Conservation (phyloP, 140 eudicot species). For the Oenanthe javanica region DNA sequence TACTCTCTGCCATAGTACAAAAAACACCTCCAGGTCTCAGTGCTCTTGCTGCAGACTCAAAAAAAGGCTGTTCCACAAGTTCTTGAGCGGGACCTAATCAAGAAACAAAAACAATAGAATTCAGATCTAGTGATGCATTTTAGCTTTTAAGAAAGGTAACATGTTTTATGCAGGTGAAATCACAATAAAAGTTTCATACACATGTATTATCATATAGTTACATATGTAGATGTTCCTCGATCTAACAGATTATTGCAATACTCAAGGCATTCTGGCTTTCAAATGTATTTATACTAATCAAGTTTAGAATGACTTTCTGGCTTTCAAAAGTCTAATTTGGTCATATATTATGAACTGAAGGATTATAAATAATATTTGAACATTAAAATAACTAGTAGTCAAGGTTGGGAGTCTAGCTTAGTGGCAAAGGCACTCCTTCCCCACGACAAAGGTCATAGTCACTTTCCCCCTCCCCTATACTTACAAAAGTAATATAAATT, state of each 20-base stretch:
- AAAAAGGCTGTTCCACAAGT: conserved; percentile 89
- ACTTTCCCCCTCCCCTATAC: no score
- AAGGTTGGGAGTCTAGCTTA: no score
- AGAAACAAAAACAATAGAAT: background rate
- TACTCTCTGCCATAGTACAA: conserved; percentile 96
- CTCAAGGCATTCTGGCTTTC: background rate
- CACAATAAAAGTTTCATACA: background rate
- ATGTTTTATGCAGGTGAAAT: background rate
- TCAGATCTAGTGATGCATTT: background rate
- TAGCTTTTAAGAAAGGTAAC: background rate
- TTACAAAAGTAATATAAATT: no score
- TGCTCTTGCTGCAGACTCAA: conserved; percentile 74
- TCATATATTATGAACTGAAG: no score
- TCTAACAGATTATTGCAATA: background rate
- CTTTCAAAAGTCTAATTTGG: background rate
- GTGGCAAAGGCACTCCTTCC: no score
- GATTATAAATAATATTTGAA: no score
- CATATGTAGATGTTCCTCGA: background rate
- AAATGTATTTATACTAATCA: no score
- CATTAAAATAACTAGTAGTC: no score
- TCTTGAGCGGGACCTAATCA: conserved; percentile 89
- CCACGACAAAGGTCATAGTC: no score
- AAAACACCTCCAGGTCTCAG: conserved; percentile 97
- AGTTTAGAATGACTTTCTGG: background rate
- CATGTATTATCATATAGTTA: background rate